Evolutionary conservation across 805 yeast species (phyloP), one percentile per base, ranked within the genome.

Genomic region (Nakazawaea pomicola): DNA sequence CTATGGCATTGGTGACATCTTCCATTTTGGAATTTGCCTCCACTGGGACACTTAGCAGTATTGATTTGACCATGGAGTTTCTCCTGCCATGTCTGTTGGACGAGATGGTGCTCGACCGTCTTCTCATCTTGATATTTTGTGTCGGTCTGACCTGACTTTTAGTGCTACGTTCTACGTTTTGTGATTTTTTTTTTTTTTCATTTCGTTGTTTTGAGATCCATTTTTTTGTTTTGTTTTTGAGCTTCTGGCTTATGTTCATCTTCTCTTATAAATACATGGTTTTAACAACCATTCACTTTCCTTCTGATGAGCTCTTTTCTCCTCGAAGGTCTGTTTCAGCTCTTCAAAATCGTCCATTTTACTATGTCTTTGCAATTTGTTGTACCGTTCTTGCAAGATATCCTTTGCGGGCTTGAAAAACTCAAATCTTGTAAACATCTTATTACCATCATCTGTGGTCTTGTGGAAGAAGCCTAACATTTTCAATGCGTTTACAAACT

Each of bases 381-480:
- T 79, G 40, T 64, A 70, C 53, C 80, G 68, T 53, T 80, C 85
- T 38, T 75, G 74, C 39, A 84, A 57, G 43, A 83, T 75, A 40
- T 81, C 84, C 34, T 70, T 69, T 11, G 88, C 71, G 1, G 96
- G 95, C 64, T 88, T 89, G 68, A 84, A 86, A 56, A 93, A 91
- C 60, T 91, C 97, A 59, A 93, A 93, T 60, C 95, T 71, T 12
- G 95, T 83, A 58, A 93, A 93, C 97, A 91, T 91, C 58, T 85
- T 85, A 65, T 93, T 93, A 21, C 72, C 65, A 51, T 83, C 82
- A 61, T 91, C 97, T 1, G 97, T 90, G 39, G 74, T 73, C 57
- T 85, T 85, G 63, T 88, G 96, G 66, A 84, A 83, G 50, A 93
- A 86, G 0, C 98, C 99, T 47, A 76, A 60, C 38, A 76, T 61